Evolutionary conservation across 306 rosid species (phyloP), one percentile per base, ranked within the genome.

Genomic region (Clitoria ternatea): DNA sequence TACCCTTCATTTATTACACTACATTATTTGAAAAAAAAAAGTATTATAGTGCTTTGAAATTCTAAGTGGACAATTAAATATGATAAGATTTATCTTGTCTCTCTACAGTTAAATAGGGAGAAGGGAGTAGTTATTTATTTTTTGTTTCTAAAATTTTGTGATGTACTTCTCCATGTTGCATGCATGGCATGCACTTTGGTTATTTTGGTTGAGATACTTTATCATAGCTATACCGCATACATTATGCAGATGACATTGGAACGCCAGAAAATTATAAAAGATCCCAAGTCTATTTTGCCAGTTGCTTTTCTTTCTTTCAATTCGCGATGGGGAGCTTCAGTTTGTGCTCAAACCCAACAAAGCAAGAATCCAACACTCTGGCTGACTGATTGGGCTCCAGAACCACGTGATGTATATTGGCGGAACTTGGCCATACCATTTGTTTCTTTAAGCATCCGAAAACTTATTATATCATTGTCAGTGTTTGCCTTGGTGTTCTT

Each of bases 361-460:
- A 89, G 95, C 88, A 89, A 79, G 72, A 94, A 94, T 63, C 99
- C 99, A 22, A 94, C 95, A 2, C 82, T 91, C 29, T 94, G 97
- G 97, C 73, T 94, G 57, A 89, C 99, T 7, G 84, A 83, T 76
- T 91, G 99, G 99, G 99, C 99, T 72, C 99, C 99, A 8, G 99
- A 94, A 79, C 97, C 99, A 15, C 84, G 87, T 0, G 97, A 94
- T 66, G 66, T 94, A 24, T 89, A 89, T 56, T 90, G 99, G 99
- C 84, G 67, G 77, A 94, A 94, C 84, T 69, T 94, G 79, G 92
- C 99, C 40, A 91, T 94, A 62, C 96, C 99, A n/a, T 91, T 94
- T 65, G 79, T 94, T 82, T 94, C 99, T 60, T 72, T 91, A 63
- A 89, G 81, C 82, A 75, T 94, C 69, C 83, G 97, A 23, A 91